Evolutionary conservation across 495 filamentous ascomycete genomes (phyloP).

Genomic region (Cercophora scortea): DNA sequence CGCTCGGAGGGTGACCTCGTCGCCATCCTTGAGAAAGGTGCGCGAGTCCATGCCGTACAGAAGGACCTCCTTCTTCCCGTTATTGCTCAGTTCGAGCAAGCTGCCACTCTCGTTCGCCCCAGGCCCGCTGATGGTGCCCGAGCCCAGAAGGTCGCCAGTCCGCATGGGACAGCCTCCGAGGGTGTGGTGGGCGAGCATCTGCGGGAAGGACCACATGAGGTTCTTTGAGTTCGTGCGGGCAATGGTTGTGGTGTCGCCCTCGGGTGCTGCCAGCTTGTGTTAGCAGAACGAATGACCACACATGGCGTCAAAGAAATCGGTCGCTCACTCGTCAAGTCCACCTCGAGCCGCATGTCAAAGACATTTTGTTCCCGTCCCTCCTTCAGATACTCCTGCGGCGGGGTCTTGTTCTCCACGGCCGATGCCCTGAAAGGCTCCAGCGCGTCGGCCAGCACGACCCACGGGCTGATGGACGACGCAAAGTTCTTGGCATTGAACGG

Average conservation of each 20-base stretch:
- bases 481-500: constrained; percentile 94
- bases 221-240: constrained; percentile 56
- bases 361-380: constrained; percentile 55
- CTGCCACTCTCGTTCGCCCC: constrained; percentile 53
- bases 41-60: constrained; percentile 64
- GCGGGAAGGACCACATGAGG: constrained; percentile 84
- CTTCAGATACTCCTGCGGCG: constrained; percentile 61
- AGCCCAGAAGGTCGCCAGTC: constrained; percentile 78
- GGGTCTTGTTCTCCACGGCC: constrained; percentile 56
- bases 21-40: constrained; percentile 77
- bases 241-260: constrained; percentile 59
- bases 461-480: constrained; percentile 78
- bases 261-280: constrained; percentile 34
- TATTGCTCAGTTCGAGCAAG: constrained; percentile 70
- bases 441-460: constrained; percentile 82
- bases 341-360: constrained; percentile 68
- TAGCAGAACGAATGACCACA: neutral
- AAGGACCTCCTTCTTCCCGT: constrained; percentile 56
- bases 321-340: constrained; percentile 59
- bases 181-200: constrained; percentile 91
- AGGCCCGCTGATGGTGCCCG: constrained; percentile 81
- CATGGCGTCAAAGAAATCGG: neutral
- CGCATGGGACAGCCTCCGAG: constrained; percentile 77
- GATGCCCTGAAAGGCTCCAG: constrained; percentile 54
- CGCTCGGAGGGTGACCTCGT: constrained; percentile 66